Evolutionary conservation across 441 rosid species (phyloP).

Genomic region (Gossypium schwendimanii): DNA sequence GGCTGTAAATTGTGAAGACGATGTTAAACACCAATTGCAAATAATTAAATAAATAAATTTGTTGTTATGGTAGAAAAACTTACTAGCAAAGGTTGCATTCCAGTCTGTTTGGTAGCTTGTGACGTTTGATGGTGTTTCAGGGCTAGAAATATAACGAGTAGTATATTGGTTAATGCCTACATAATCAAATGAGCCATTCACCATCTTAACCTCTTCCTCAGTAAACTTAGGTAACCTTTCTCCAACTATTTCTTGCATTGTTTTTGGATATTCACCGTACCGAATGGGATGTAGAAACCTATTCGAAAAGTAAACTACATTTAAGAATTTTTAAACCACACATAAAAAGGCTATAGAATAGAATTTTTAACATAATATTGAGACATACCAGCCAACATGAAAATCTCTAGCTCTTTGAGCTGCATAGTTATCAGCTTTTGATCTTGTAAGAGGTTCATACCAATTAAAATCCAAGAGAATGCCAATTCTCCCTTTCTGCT

Average conservation of each 20-base stretch:
- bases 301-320: background rate
- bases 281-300: conserved; percentile 38
- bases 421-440: conserved; percentile 33
- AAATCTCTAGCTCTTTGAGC: conserved; percentile 43
- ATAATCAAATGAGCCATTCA: conserved; percentile 34
- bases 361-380: background rate
- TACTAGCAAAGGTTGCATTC: conserved; percentile 28
- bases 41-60: background rate
- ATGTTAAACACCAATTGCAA: background rate
- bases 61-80: background rate
- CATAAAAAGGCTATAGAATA: background rate
- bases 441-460: conserved; percentile 40
- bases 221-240: conserved; percentile 35
- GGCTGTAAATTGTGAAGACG: conserved; percentile 19
- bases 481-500: conserved; percentile 36
- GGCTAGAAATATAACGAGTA: conserved; percentile 21
- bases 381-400: conserved; percentile 34
- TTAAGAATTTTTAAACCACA: background rate
- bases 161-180: conserved; percentile 41
- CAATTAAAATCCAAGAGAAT: conserved; percentile 36
- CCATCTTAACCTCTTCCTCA: conserved; percentile 23
- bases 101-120: conserved; percentile 29
- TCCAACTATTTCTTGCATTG: conserved; percentile 30
- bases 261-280: conserved; percentile 40
- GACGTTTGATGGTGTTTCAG: conserved; percentile 3